Evolutionary conservation across 176 grass and related monocot genomes (phyloP).

Genomic region (Phoenix roebelenii): DNA sequence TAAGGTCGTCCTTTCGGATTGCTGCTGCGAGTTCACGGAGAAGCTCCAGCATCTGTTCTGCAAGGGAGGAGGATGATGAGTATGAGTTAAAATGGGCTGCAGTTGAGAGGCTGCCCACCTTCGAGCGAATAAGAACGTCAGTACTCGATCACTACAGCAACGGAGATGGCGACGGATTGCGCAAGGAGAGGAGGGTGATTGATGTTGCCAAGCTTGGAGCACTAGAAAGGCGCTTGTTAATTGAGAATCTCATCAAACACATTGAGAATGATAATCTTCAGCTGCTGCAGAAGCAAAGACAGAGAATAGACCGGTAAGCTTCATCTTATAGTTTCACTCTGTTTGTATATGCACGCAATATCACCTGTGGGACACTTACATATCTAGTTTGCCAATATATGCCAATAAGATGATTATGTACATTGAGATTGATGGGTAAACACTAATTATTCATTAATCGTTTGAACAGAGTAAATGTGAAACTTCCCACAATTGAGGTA

Average conservation of each 20-base stretch:
- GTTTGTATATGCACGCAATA: not conserved
- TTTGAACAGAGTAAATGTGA: constrained; percentile 37
- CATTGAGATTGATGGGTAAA: not conserved
- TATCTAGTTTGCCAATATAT: not conserved
- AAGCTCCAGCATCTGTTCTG: not conserved
- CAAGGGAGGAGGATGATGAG: constrained; percentile 21
- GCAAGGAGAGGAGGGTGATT: constrained; percentile 8
- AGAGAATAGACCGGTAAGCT: constrained; percentile 45
- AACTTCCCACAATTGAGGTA: constrained; percentile 46
- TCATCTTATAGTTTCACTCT: not conserved
- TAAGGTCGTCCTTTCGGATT: constrained; percentile 21
- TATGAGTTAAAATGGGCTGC: constrained; percentile 45
- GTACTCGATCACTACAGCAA: constrained; percentile 3
- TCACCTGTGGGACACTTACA: not conserved
- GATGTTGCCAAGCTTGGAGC: constrained; percentile 47
- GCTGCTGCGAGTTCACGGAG: constrained; percentile 18
- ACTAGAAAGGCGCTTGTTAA: constrained; percentile 27
- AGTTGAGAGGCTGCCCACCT: constrained; percentile 48
- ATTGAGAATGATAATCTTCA: constrained; percentile 45
- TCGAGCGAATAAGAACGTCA: constrained; percentile 33
- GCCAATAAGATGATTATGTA: not conserved
- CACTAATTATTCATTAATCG: not conserved
- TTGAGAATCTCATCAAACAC: constrained; percentile 48
- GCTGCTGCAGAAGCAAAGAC: constrained; percentile 55
- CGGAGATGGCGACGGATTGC: not conserved